Evolutionary conservation across 2,329 filamentous ascomycete species (phyloP).

Genomic region (Teratosphaeriaceae sp.): DNA sequence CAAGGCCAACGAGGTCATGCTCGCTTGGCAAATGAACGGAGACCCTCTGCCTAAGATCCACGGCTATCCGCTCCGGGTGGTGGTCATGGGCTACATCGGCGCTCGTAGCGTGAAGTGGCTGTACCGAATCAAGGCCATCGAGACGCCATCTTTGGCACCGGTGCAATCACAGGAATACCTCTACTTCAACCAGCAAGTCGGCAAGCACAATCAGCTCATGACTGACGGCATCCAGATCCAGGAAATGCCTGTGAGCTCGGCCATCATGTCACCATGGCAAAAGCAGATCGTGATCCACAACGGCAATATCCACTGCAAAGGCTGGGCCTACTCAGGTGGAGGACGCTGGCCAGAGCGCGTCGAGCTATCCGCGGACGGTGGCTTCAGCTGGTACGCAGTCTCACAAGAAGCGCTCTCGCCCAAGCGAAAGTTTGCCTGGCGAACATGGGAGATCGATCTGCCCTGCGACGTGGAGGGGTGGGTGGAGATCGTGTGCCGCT

Average conservation of each 20-base stretch:
- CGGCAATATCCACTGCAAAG: conserved; percentile 42
- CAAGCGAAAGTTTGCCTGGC: conserved; percentile 60
- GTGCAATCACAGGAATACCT: conserved; percentile 55
- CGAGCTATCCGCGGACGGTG: conserved; percentile 58
- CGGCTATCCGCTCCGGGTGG: conserved; percentile 55
- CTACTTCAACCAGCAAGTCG: conserved; percentile 56
- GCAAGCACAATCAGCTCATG: conserved; percentile 49
- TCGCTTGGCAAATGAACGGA: conserved; percentile 68
- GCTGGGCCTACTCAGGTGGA: conserved; percentile 39
- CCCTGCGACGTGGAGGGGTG: conserved; percentile 45
- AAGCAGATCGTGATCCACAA: conserved; percentile 55
- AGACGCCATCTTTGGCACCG: conserved; percentile 44
- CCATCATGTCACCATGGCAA: conserved; percentile 58
- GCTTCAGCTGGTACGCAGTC: conserved; percentile 42
- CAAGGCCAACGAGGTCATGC: conserved; percentile 56
- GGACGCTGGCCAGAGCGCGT: conserved; percentile 50
- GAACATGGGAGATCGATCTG: conserved; percentile 56
- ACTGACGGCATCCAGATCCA: conserved; percentile 51
- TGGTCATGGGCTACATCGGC: conserved; percentile 59
- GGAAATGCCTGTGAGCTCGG: conserved; percentile 63
- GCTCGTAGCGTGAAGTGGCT: conserved; percentile 60
- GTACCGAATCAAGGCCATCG: conserved; percentile 51
- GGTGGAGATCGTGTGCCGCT: conserved; percentile 39
- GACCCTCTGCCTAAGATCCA: conserved; percentile 58
- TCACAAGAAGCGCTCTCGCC: conserved; percentile 53